Percentiles rank a stretch among this genome's conserved stretches.
Conservation (phyloP, 805 yeast species). For the Candida verbasci region DNA sequence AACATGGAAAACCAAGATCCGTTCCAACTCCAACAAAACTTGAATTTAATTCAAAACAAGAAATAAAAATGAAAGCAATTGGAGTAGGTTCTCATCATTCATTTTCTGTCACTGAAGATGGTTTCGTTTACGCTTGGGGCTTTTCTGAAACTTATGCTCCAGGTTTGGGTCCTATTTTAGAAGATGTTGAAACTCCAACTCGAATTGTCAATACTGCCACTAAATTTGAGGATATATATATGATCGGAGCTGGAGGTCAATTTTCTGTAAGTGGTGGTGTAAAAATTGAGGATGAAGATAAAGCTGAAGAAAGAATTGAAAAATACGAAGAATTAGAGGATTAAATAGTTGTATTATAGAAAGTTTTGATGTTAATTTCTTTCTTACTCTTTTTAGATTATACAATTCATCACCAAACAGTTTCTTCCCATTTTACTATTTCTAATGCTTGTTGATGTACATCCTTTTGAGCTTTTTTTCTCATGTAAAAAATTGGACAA, state of each 20-base stretch:
- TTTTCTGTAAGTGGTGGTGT: conserved; percentile 86
- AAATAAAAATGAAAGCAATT: conserved; percentile 36
- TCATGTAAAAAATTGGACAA: conserved; percentile 96
- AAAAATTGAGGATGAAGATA: conserved; percentile 50
- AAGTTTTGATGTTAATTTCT: not conserved
- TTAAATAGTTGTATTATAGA: conserved; percentile 1
- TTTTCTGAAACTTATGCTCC: conserved; percentile 96
- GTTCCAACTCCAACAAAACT: conserved; percentile 81
- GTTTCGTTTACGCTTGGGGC: conserved; percentile 93
- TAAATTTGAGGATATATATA: conserved; percentile 61
- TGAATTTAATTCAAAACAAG: conserved; percentile 28
- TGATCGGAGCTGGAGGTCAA: conserved; percentile 95
- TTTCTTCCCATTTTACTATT: conserved; percentile 60
- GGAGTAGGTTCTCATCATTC: conserved; percentile 93
- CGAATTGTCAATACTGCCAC: conserved; percentile 94
- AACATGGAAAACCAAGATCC: conserved; percentile 74
- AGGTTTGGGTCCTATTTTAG: conserved; percentile 90
- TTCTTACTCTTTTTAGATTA: too few relatives aligned
- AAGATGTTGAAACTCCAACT: conserved; percentile 83
- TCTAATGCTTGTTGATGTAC: conserved; percentile 53
- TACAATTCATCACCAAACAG: conserved; percentile 40
- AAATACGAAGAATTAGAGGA: conserved; percentile 49
- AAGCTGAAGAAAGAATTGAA: conserved; percentile 45
- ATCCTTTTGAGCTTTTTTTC: conserved; percentile 81
- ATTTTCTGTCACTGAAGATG: conserved; percentile 77